Base-by-base conservation (phyloP, 2,329 filamentous ascomycete genomes). In the Fusarium buxicola region DNA sequence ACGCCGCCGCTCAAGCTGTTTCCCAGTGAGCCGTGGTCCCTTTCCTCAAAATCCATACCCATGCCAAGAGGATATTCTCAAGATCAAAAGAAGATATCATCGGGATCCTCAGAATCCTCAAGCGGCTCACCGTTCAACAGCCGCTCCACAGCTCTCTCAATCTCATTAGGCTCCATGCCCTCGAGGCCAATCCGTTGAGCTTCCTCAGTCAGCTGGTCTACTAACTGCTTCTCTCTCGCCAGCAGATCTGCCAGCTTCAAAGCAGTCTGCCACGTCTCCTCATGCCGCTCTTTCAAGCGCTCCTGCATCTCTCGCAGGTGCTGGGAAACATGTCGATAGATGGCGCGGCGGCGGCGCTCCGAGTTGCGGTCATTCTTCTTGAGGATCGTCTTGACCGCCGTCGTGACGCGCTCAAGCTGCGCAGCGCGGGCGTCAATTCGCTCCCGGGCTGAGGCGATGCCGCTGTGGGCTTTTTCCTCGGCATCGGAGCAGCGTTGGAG, bases 281-380 rank as follows among this genome's bases (percentile, higher is more conserved):
- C 32, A 12, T 58, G 32, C 13, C 58, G 52, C 13, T 27, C 28
- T 5, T 35, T 31, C 8, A 16, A 31, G 34, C 18, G 44, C 24
- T 50, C 39, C 34, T 58, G 44, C n/a, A 58, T 27, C 8, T 61
- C 60, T 12, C 63, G 66, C 30, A 76, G 62, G 51, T 73, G 65
- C 49, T 55, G 61, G 21, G 70, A 71, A 3, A 74, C 59, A 16
- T 69, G 68, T 11, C 69, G 57, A 21, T 72, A 69, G 16, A 74
- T 69, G 11, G 68, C 58, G 7, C 57, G 47, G 9, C 68, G 57
- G 12, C 63, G 57, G 0, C 38, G 47, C 12, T 46, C 41, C 27
- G 35, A 31, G 4, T 46, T 45, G 25, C 15, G 34, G 35, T 12
- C n/a, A 28, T 50, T 45, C 21, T 40, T 60, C 15, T 52, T 44